Conservation (phyloP, 345 rosid genomes). For the Atalantia buxifolia region DNA sequence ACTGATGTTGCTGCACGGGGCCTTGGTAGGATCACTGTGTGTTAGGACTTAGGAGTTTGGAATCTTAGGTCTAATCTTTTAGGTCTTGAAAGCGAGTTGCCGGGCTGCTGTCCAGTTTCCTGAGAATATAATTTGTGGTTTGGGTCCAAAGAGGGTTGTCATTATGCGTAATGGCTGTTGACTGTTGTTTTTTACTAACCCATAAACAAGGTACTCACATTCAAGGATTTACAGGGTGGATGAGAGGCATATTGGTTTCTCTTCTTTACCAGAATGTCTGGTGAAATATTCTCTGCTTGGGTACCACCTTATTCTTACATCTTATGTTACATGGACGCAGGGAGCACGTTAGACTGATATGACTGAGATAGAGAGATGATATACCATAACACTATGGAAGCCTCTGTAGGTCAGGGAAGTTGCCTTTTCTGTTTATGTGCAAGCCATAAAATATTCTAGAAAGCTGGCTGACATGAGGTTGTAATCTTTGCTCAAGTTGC, state of each 20-base stretch:
- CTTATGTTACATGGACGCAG: constrained; percentile 41
- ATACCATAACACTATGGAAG: constrained; percentile 1
- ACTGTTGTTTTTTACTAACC: constrained; percentile 8
- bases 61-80: constrained; percentile 40
- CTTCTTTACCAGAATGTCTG: constrained; percentile 19
- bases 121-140: constrained; percentile 50
- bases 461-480: constrained; percentile 17
- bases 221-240: constrained; percentile 25
- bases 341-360: constrained; percentile 20
- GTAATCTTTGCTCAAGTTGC: constrained; percentile 20
- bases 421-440: not conserved
- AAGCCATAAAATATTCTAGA: not conserved
- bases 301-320: constrained; percentile 21
- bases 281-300: constrained; percentile 13
- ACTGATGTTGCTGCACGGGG: constrained; percentile 99
- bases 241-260: constrained; percentile 34
- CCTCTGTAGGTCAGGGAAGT: constrained; percentile 10
- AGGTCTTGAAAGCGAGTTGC: constrained; percentile 58
- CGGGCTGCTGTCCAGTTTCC: constrained; percentile 97
- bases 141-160: constrained; percentile 40
- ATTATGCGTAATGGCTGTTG: constrained; percentile 11
- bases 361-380: constrained; percentile 9
- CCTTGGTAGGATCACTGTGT: constrained; percentile 93
- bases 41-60: constrained; percentile 60
- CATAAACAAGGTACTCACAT: constrained; percentile 17